Evolutionary conservation across 2,329 filamentous ascomycete species (phyloP).

Genomic region (Thyridium curvatum): DNA sequence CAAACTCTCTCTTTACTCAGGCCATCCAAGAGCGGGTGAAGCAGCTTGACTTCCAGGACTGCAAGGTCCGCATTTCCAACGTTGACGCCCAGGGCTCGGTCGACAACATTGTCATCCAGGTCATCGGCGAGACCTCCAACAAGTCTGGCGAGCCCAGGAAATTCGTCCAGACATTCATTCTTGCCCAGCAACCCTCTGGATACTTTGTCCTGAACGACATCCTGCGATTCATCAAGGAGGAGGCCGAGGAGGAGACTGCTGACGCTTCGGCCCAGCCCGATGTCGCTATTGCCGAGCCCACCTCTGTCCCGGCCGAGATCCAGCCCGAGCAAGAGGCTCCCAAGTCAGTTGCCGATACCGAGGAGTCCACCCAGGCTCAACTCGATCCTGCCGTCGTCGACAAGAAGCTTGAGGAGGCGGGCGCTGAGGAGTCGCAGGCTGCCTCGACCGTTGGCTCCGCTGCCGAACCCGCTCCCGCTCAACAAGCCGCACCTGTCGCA

Average conservation of each 20-base stretch:
- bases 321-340: constrained; percentile 13
- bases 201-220: constrained; percentile 99
- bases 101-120: constrained; percentile 93
- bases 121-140: constrained; percentile 97
- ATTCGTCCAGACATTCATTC: constrained; percentile 96
- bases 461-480: constrained; percentile 15
- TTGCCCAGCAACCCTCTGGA: constrained; percentile 90
- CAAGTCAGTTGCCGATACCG: constrained; percentile 22
- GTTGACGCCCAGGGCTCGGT: constrained; percentile 93
- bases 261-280: constrained; percentile 23
- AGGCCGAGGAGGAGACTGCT: constrained; percentile 65
- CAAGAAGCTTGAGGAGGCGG: constrained; percentile 65
- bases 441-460: constrained; percentile 32
- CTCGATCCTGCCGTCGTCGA: constrained; percentile 54
- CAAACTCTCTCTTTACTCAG: constrained; percentile 36
- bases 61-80: constrained; percentile 96
- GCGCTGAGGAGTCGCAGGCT: constrained; percentile 28
- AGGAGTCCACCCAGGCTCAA: constrained; percentile 14
- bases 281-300: constrained; percentile 15
- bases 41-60: constrained; percentile 88
- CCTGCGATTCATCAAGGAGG: constrained; percentile 85
- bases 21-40: constrained; percentile 93
- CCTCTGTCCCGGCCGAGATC: constrained; percentile 23
- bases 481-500: constrained; percentile 20
- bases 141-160: constrained; percentile 87